Base-by-base conservation (phyloP, 2,329 filamentous ascomycete species). In the Aspergillus neoniger region DNA sequence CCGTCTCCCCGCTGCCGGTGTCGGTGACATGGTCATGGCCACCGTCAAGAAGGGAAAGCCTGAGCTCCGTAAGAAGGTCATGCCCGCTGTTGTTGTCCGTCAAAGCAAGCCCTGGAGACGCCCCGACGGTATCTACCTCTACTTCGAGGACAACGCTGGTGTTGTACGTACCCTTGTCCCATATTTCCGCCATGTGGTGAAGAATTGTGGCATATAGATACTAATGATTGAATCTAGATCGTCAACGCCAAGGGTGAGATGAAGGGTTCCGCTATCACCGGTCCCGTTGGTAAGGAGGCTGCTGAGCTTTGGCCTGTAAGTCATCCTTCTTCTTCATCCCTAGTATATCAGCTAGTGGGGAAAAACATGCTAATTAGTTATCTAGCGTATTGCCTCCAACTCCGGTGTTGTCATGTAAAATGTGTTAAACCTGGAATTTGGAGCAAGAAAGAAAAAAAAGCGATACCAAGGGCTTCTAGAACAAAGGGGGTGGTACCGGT, bases 11-110 rank as follows among this genome's bases (percentile, higher is more conserved):
- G 94, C 95, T 77, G 95, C 91, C 74, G 95, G 95, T 88, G 94
- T 97, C 76, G 95, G 95, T 77, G 95, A 98, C 87, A 98, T 98
- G 95, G 95, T 98, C 80, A 98, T 99, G 93, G 94, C 94, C 72
- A 98, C 95, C 72, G 95, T 98, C 85, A 98, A 99, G 92, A 98
- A 99, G 91, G 95, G 96, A 85, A 99, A 99, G 92, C 96, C 96
- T 69, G 96, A 99, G 85, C 86, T 99, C 79, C 88, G 96, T 83
- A 99, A 99, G 91, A 99, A 99, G 91, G 95, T 99, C 82, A 96
- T 99, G 92, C 95, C 95, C 74, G 95, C 95, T 77, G 94, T 99
- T 80, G 95, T 99, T 79, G 94, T 98, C 81, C 87, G 95, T 82
- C 95, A 98, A 86, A 91, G 90, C 86, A 99, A 99, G 90, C 95